These are phyloP conservation scores for Amborella trichopoda DNA, from an alignment of 164 flowering plant species.

Conservation along the genomic window DNA sequence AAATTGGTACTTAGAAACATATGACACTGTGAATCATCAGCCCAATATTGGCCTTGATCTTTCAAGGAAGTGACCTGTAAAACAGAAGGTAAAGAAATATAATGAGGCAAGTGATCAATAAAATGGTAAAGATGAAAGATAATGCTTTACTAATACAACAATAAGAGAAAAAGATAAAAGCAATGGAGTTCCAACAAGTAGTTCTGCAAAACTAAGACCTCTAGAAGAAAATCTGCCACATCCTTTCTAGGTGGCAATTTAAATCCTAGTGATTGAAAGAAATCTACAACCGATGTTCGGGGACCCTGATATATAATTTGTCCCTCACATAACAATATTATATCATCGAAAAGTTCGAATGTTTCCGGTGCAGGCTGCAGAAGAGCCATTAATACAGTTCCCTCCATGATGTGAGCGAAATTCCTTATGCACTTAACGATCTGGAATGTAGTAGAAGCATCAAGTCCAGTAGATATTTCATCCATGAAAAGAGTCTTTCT, in stretches of 20 bases:
- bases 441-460: slow-evolving; percentile 1
- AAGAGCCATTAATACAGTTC: slow-evolving; percentile 22
- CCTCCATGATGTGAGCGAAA: slow-evolving; percentile 2
- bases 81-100: no score
- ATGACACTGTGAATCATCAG: slow-evolving; percentile 58
- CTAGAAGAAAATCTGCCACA: slow-evolving; percentile 51
- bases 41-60: slow-evolving; percentile 45
- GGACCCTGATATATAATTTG: slow-evolving; percentile 52
- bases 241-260: slow-evolving; percentile 49
- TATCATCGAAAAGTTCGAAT: slow-evolving; percentile 43
- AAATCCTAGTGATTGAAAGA: slow-evolving; percentile 44
- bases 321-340: slow-evolving; percentile 44
- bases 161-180: neutral
- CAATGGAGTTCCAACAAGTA: no score
- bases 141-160: no score
- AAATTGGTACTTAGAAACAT: slow-evolving; percentile 42
- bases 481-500: neutral
- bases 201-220: no score
- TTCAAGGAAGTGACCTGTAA: slow-evolving; percentile 53
- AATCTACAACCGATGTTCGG: slow-evolving; percentile 34
- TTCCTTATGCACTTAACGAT: neutral
- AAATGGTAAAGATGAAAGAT: no score
- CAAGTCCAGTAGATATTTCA: slow-evolving; percentile 2
- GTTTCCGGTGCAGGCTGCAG: slow-evolving; percentile 59
- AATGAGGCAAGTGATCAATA: no score